Base-by-base conservation (phyloP, 257 asterid species). In the Solanum acaule region DNA sequence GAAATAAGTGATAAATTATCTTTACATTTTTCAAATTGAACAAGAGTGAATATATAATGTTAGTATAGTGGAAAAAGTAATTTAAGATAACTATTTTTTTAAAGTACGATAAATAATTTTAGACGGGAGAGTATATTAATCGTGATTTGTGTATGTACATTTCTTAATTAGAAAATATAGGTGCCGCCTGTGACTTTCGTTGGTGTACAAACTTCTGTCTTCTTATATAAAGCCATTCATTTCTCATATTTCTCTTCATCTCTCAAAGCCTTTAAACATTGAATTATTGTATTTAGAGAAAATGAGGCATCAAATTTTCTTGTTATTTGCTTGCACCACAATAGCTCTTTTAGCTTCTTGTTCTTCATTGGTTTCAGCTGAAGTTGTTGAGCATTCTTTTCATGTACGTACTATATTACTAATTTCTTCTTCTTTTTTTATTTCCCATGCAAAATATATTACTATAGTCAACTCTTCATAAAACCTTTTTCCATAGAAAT, bases 381-480 rank as follows among this genome's bases (percentile, higher is more conserved):
- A 72, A 31, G 88, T 86, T 71, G 52, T 86, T 23, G 88, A 86
- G 72, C 88, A 86, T 86, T 70, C 84, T 34, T 86, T 86, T 71
- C 79, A 71, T 27, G 88, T 86, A 46, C 22, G 78, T 68, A 40
- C 1, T 31, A 8, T 52, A 10, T 46, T 20, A 16, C 18, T 83
- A 22, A 72, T 84, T 23, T 71, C 72, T 18, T 76, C 76, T 42
- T 61, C 16, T 46, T 59, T 1, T 61, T 61, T 61, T 25, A 37
- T 31, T 25, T 29, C 63, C 27, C 77, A 63, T 38, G 67, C 87
- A 85, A 46, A 81, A 81, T 61, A 61, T 61, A 9, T 44, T 9
- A 5, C 63, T 16, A 49, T 49, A 31, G 42, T 29, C 40, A 46
- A 81, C 68, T 81, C 29, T 81, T 79, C 67, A 44, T 25, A 79